These are phyloP conservation scores for Bipolaris oryzae DNA, from an alignment of 2,329 filamentous ascomycete genomes.

Conservation along the genomic window DNA sequence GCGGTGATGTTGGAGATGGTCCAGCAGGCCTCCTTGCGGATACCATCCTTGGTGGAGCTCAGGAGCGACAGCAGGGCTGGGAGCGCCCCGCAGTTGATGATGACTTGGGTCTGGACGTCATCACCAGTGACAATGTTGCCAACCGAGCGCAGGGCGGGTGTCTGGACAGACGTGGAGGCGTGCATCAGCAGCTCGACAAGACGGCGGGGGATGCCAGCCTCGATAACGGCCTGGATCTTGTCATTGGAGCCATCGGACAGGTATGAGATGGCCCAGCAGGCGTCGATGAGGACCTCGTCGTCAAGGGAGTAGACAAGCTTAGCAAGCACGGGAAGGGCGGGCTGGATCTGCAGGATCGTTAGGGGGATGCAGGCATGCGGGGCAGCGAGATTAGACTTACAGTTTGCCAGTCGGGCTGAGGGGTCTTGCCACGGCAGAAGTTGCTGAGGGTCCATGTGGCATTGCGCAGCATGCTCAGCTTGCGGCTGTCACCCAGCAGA, in stretches of 20 bases:
- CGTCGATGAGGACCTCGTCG: slow-evolving; percentile 97
- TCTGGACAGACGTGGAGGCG: slow-evolving; percentile 97
- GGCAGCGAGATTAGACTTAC: slow-evolving; percentile 61
- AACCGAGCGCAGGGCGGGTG: slow-evolving; percentile 92
- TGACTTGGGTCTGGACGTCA: slow-evolving; percentile 97
- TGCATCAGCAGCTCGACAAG: slow-evolving; percentile 98
- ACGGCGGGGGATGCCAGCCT: slow-evolving; percentile 94
- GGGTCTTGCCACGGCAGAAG: slow-evolving; percentile 99
- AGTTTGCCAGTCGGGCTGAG: slow-evolving; percentile 96
- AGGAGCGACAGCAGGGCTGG: slow-evolving; percentile 90
- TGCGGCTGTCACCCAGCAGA: slow-evolving; percentile 94
- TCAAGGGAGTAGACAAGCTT: slow-evolving; percentile 99
- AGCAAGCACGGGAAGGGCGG: slow-evolving; percentile 89
- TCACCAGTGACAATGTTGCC: slow-evolving; percentile 99
- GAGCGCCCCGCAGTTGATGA: slow-evolving; percentile 96
- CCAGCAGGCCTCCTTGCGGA: slow-evolving; percentile 99
- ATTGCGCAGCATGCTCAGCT: slow-evolving; percentile 98
- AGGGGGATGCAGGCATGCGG: slow-evolving; percentile 1
- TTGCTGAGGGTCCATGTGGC: slow-evolving; percentile 99
- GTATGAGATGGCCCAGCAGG: slow-evolving; percentile 99
- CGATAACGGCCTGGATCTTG: slow-evolving; percentile 98
- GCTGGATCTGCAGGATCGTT: slow-evolving; percentile 72
- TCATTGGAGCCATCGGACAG: slow-evolving; percentile 97
- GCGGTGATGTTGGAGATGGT: slow-evolving; percentile 99
- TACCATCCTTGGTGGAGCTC: slow-evolving; percentile 97